Evolutionary conservation across 1,139 yeast species (phyloP), one percentile per base, ranked within the genome.

Genomic region (Candida frijolesensis): DNA sequence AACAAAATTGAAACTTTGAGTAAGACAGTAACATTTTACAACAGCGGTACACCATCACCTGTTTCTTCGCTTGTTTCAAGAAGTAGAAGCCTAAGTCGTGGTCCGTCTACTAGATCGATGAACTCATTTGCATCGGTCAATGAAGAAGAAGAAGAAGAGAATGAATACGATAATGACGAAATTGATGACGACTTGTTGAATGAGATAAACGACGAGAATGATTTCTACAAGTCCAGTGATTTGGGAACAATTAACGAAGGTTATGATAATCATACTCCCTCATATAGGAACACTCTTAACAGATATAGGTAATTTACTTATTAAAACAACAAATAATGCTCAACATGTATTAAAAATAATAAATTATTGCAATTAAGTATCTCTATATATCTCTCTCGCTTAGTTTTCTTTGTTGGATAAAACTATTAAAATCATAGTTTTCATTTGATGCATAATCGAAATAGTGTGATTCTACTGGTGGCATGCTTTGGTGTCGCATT

Each of bases 1-100:
- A 80, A 78, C 54, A 82, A 76, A 55, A 71, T 82, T 30, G 80
- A 80, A 54, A 74, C 81, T 0, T 63, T 67, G 25, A 76, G 72
- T 49, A 83, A 79, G 57, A 83, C 86, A 0, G 85, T 83, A 0
- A 84, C 89, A 0, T 75, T 82, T 47, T 83, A 82, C 52, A 50
- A 62, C 42, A 60, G 56, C 41, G 54, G 52, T 27, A 54, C 63
- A 30, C 27, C 45, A 9, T 51, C 47, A 19, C 49, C 49, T 12
- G 19, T 50, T 7, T 18, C 54, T 46, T 14, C 50, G 12, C 45
- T 39, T 8, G 42, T 47, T 25, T 47, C 56, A 14, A 14, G 50
- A 19, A 52, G 43, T 40, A 52, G 57, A 42, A 57, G 62, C 35
- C 48, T 61, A 30, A 69, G 72, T 47, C 50, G 73, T 35, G 72